phyloP scores from a whole-genome alignment of 225 moss, liverwort and hornwort species.

The Pseudoscleropodium purum region DNA sequence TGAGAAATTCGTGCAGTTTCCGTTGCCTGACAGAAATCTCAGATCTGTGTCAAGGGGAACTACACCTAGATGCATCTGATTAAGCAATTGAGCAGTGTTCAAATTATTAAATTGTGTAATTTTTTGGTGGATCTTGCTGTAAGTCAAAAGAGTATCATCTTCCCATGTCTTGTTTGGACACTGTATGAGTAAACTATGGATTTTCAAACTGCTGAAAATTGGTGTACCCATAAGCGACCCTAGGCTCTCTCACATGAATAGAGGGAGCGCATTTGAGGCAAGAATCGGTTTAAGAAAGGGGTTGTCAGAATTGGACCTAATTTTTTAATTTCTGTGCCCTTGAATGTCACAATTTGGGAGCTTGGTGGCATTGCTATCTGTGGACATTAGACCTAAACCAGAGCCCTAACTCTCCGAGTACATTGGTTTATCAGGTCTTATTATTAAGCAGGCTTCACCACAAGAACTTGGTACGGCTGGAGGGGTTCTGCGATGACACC shows the following conservation, averaged over 20 bases:
- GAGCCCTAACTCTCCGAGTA: neutral
- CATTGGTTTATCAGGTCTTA: conserved; percentile 8
- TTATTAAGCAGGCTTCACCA: conserved; percentile 43
- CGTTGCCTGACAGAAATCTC: neutral
- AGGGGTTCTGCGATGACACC: conserved; percentile 33
- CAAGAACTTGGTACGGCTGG: conserved; percentile 29
- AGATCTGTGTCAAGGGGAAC: neutral
- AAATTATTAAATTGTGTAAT: neutral
- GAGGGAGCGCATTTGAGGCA: neutral
- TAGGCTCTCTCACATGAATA: neutral
- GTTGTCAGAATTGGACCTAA: neutral
- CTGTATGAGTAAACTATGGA: neutral
- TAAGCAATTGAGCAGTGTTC: neutral
- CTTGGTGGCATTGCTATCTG: neutral
- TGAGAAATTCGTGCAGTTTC: neutral
- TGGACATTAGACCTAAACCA: neutral
- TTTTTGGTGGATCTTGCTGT: too few species aligned
- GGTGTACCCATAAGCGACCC: neutral
- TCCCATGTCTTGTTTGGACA: too few species aligned
- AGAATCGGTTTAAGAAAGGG: neutral
- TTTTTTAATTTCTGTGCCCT: neutral
- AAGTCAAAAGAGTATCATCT: neutral
- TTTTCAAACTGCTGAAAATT: neutral
- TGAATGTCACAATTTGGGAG: neutral
- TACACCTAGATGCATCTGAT: neutral